Percentiles rank a stretch among this genome's conserved stretches.
Conservation (phyloP, 495 filamentous ascomycete species). For the Darksidea phi region DNA sequence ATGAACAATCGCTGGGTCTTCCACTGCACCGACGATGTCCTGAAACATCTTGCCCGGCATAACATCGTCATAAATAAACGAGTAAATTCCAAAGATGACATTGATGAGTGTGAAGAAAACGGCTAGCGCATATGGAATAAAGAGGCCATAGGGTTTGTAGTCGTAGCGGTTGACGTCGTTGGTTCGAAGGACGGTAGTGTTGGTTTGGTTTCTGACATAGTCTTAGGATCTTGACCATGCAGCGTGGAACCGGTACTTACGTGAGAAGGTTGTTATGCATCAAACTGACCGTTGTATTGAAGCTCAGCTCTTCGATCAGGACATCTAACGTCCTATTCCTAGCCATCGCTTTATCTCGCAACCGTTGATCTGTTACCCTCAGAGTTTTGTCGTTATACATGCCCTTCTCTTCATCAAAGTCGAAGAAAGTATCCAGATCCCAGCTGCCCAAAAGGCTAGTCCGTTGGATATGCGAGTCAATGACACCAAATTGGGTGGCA, state of each 20-base stretch:
- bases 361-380: conserved; percentile 11
- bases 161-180: conserved; percentile 15
- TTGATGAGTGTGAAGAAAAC: conserved; percentile 7
- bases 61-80: conserved; percentile 9
- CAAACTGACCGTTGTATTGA: conserved; percentile 18
- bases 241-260: neutral
- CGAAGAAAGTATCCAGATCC: conserved; percentile 22
- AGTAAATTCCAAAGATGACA: conserved; percentile 6
- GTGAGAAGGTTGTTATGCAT: conserved; percentile 11
- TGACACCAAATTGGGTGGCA: conserved; percentile 8
- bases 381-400: conserved; percentile 11
- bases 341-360: conserved; percentile 15
- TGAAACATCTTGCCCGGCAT: conserved; percentile 17
- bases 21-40: conserved; percentile 10
- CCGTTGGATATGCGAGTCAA: conserved; percentile 9
- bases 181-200: neutral
- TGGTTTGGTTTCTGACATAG: neutral
- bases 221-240: neutral
- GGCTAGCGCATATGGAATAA: conserved; percentile 15
- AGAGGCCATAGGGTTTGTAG: conserved; percentile 16
- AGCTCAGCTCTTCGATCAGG: conserved; percentile 23
- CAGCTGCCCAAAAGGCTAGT: conserved; percentile 12
- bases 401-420: conserved; percentile 8
- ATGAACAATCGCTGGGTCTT: conserved; percentile 14
- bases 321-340: conserved; percentile 20